Conservation (phyloP, 106 monocot species). For the Phalaenopsis aphrodite region DNA sequence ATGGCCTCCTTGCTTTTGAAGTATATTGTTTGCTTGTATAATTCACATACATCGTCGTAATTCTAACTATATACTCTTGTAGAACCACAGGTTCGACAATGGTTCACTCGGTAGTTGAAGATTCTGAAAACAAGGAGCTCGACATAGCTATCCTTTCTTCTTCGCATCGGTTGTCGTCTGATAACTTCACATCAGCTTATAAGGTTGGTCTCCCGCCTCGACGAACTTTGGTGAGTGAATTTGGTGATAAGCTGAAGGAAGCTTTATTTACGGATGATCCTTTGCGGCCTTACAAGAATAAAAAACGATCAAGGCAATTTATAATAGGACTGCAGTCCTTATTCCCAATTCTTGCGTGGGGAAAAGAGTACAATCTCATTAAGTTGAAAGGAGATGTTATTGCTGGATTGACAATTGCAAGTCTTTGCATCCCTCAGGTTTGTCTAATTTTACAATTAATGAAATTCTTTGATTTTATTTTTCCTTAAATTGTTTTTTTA, state of each 20-base stretch:
- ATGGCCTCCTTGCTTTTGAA: not conserved
- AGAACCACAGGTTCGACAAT: constrained; percentile 4
- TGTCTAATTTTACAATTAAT: not conserved
- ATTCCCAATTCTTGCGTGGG: constrained; percentile 81
- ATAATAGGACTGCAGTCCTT: constrained; percentile 46
- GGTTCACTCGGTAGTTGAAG: constrained; percentile 9
- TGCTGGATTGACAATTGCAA: constrained; percentile 92
- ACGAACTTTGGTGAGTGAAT: constrained; percentile 33
- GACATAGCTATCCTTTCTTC: constrained; percentile 16
- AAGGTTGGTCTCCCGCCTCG: constrained; percentile 56
- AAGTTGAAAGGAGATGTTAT: constrained; percentile 79
- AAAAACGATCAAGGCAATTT: constrained; percentile 50
- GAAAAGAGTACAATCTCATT: constrained; percentile 43
- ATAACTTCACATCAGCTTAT: constrained; percentile 17
- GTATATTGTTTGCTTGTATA: no score
- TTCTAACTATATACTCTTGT: not conserved
- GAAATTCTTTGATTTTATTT: not conserved
- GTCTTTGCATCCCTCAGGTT: constrained; percentile 95
- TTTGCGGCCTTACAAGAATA: constrained; percentile 62
- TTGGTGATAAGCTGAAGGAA: constrained; percentile 55
- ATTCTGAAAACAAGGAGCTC: constrained; percentile 6
- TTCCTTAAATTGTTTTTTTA: no score
- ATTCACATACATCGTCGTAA: not conserved
- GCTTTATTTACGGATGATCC: constrained; percentile 88
- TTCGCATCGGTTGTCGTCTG: not conserved